Conservation (phyloP, 2,329 filamentous ascomycete genomes). For the Sphaerostilbella broomeana region DNA sequence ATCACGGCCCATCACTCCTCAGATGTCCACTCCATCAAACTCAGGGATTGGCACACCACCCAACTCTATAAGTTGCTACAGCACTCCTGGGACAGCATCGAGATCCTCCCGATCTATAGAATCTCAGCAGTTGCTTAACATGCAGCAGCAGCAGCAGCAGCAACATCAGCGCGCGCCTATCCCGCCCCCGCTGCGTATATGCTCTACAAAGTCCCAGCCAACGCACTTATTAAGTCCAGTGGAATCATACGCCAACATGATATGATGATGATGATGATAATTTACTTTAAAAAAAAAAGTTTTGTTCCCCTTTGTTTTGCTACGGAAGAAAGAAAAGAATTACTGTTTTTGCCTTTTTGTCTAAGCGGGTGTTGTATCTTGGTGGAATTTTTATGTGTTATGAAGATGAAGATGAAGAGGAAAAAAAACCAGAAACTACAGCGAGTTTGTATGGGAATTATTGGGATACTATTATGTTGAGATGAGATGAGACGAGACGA, state of each 20-base stretch:
- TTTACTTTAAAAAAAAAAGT: too few species aligned
- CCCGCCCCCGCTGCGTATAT: slow-evolving; percentile 7
- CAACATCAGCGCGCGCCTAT: slow-evolving; percentile 2
- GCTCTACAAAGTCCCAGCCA: slow-evolving; percentile 1
- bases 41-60: slow-evolving; percentile 4
- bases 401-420: too few species aligned
- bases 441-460: too few species aligned
- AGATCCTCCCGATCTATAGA: slow-evolving; percentile 5
- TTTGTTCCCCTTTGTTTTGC: too few species aligned
- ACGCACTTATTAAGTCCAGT: slow-evolving; percentile 1
- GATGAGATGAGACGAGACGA: too few species aligned
- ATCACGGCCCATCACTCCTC: slow-evolving; percentile 28
- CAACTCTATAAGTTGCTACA: background rate
- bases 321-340: background rate
- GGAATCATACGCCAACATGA: slow-evolving; percentile 10
- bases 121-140: background rate
- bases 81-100: slow-evolving; percentile 11
- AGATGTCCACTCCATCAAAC: slow-evolving; percentile 6
- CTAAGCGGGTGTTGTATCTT: too few species aligned
- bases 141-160: slow-evolving; percentile 17
- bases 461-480: too few species aligned
- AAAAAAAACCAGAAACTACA: too few species aligned
- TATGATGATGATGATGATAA: slow-evolving; percentile 2
- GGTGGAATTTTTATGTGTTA: too few species aligned
- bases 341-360: too few species aligned